phyloP scores from a whole-genome alignment of 2,329 filamentous ascomycete species.

The Penicillium hordei region DNA sequence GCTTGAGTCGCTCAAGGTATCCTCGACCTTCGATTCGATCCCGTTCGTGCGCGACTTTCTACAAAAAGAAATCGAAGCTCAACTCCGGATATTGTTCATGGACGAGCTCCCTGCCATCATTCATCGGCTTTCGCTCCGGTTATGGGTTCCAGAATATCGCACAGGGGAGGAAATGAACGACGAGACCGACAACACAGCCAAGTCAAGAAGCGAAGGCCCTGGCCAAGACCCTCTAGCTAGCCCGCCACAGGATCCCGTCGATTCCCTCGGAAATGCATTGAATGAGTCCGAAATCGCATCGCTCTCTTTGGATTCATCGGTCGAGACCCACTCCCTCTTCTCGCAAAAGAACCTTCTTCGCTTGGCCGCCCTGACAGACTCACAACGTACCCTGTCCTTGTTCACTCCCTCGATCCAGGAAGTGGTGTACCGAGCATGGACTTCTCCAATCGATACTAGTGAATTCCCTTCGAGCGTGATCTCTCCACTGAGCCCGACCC shows the following conservation, averaged over 20 bases:
- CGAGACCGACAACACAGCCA: slow-evolving; percentile 50
- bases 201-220: slow-evolving; percentile 53
- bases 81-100: slow-evolving; percentile 93
- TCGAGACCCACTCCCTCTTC: slow-evolving; percentile 84
- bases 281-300: slow-evolving; percentile 74
- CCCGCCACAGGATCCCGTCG: slow-evolving; percentile 77
- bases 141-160: slow-evolving; percentile 87
- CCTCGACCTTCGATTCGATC: slow-evolving; percentile 97
- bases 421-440: slow-evolving; percentile 90
- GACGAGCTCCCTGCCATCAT: slow-evolving; percentile 96
- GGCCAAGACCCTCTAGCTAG: slow-evolving; percentile 78
- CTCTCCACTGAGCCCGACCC: slow-evolving; percentile 47
- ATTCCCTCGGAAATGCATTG: slow-evolving; percentile 73
- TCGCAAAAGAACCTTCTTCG: slow-evolving; percentile 91
- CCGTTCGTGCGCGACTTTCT: slow-evolving; percentile 97
- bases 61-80: slow-evolving; percentile 91
- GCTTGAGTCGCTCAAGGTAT: slow-evolving; percentile 95
- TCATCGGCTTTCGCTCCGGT: slow-evolving; percentile 79
- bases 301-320: slow-evolving; percentile 73
- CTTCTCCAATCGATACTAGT: slow-evolving; percentile 69
- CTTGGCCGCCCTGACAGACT: slow-evolving; percentile 78
- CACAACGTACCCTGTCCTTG: slow-evolving; percentile 83
- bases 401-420: slow-evolving; percentile 90
- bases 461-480: slow-evolving; percentile 52
- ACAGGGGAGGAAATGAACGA: slow-evolving; percentile 61